These are phyloP conservation scores for Arabis hirsuta DNA, from an alignment of 345 rosid species.

Conservation along the genomic window DNA sequence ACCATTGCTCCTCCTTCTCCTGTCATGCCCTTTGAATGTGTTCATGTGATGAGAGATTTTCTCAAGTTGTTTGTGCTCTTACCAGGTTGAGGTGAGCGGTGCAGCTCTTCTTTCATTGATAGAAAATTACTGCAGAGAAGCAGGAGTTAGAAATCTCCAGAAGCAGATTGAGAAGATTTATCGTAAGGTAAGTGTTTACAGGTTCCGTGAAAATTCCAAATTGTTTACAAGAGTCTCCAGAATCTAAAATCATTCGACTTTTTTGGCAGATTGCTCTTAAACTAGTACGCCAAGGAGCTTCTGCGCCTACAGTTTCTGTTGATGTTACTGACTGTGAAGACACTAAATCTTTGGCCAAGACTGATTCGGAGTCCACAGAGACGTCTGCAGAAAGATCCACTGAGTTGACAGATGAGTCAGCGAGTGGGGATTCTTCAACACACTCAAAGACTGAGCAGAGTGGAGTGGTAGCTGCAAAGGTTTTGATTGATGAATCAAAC, in stretches of 20 bases:
- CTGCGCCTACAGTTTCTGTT: constrained; percentile 44
- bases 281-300: constrained; percentile 67
- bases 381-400: constrained; percentile 20
- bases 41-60: background rate
- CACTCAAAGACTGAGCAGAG: constrained; percentile 45
- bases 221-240: background rate
- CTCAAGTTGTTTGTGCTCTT: constrained; percentile 24
- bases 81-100: constrained; percentile 80
- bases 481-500: constrained; percentile 62
- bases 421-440: constrained; percentile 9
- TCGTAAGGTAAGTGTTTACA: constrained; percentile 65
- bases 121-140: constrained; percentile 92
- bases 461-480: constrained; percentile 46
- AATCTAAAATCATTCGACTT: constrained; percentile 1
- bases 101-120: constrained; percentile 77
- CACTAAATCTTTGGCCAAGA: constrained; percentile 23
- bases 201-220: background rate
- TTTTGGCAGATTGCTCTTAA: constrained; percentile 70
- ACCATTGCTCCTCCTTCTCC: background rate
- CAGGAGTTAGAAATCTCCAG: constrained; percentile 92
- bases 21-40: too few species aligned
- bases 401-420: constrained; percentile 27
- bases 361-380: constrained; percentile 42
- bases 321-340: constrained; percentile 28
- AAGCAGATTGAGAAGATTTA: constrained; percentile 89